Evolutionary conservation across 2,329 filamentous ascomycete species (phyloP), one percentile per base, ranked within the genome.

Genomic region (Rutstroemia sp.): DNA sequence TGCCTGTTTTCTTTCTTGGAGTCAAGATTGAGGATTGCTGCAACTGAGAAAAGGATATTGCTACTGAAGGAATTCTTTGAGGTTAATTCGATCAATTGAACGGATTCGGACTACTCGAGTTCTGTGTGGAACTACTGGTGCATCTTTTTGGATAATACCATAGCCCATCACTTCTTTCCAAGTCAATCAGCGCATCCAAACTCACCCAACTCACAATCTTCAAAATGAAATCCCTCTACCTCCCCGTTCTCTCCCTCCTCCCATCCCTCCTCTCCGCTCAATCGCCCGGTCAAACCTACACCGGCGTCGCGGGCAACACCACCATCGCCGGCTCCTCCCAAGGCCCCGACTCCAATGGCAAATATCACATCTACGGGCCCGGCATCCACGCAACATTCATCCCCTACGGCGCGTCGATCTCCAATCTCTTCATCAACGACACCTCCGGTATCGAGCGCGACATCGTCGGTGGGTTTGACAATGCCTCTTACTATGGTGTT

Each of bases 401-500:
- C 47, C 78, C 86, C 1, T 91, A 91, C 65, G 88, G 87, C 59
- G 88, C 87, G 7, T 83, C 83, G 58, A 79, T 92, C 65, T 79
- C 85, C 57, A 86, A 90, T 67, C 75, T 92, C 52, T 77, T 88
- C 69, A 77, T 92, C 69, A 78, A 81, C 39, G 87, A 90, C 70
- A 80, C 81, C 64, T 77, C 85, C 62, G 87, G 86, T 47, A 73
- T 86, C 45, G 77, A 81, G 67, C 80, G 87, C 58, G 88, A 92
- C 67, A 75, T 92, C 50, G 82, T 92, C 1, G 78, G 80, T 48
- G 88, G 88, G 49, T 91, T 84, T 65, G 88, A 92, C 73, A 90
- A 90, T 67, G 87, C 87, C 47, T 81, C 75, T 52, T 83, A 87
- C 72, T 92, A 91, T 72, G 72, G 71, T 58, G 69, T 82, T 49